Base-by-base conservation (phyloP, 495 filamentous ascomycete species). In the Lepidopterella palustris region DNA sequence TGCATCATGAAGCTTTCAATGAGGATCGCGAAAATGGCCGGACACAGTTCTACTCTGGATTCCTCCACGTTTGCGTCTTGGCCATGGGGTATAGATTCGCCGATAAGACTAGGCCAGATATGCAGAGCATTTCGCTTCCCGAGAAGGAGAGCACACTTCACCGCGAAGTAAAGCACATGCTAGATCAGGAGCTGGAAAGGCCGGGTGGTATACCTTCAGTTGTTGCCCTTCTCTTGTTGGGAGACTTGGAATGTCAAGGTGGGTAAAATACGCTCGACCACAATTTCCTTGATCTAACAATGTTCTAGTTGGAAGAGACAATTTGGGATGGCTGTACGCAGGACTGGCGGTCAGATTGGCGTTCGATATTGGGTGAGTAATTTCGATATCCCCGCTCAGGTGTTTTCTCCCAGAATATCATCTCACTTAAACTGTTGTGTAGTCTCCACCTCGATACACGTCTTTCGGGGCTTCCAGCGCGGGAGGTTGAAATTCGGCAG, bases 61-160 rank as follows among this genome's bases (percentile, higher is more conserved):
- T 82, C 55, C 65, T 82, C 5, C 79, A 82, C 58, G 70, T 82
- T n/a, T 68, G 74, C 49, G 75, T 81, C 20, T 68, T 82, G 11
- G 79, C 79, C 0, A 73, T 79, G 65, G 79, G 77, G 6, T 82
- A 72, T 61, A 71, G 76, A 31, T 80, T 73, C 67, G 74, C 77
- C 28, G 76, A 80, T 53, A 68, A 73, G 61, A 68, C 67, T 9
- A 67, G 78, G 29, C 73, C 76, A 8, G 80, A 81, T 53, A 73
- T 80, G 18, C 77, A 78, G 58, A 70, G 66, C 27, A 73, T 81
- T 21, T 63, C 72, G 2, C 42, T 79, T 0, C 74, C 73, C 0
- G 73, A 73, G 42, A 72, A 75, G 66, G 77, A 82, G 57, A 79
- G 78, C 62, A 77, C 76, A 0, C 63, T 82, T 18, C 79, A 82